Conservation (phyloP, 1,284 basidiomycete species). For the Kalmanozyma brasiliensis region DNA sequence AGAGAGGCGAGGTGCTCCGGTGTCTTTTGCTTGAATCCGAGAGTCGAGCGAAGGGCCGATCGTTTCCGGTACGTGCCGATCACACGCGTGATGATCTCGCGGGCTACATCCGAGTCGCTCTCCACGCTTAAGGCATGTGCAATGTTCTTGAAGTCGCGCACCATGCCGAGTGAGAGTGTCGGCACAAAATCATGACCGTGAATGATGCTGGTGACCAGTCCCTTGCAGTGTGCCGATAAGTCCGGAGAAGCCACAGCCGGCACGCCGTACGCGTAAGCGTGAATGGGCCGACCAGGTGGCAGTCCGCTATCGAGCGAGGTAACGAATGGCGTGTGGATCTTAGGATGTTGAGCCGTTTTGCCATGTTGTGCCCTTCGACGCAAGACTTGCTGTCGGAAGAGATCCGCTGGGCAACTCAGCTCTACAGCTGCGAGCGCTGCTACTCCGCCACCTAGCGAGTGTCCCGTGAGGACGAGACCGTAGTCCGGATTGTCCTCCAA, state of each 20-base stretch:
- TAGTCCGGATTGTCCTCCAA: slow-evolving; percentile 69
- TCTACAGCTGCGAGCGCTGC: slow-evolving; percentile 69
- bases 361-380: slow-evolving; percentile 13
- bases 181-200: slow-evolving; percentile 69
- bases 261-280: slow-evolving; percentile 69
- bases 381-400: slow-evolving; percentile 60
- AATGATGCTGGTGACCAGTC: slow-evolving; percentile 70
- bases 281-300: slow-evolving; percentile 71
- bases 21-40: slow-evolving; percentile 17
- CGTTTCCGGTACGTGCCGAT: slow-evolving; percentile 62
- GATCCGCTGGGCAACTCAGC: slow-evolving; percentile 62
- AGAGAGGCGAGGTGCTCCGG: slow-evolving; percentile 20
- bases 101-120: slow-evolving; percentile 65
- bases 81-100: slow-evolving; percentile 71
- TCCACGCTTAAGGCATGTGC: slow-evolving; percentile 60
- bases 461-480: slow-evolving; percentile 71
- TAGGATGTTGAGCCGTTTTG: slow-evolving; percentile 60
- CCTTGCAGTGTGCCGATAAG: slow-evolving; percentile 69
- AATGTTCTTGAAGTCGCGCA: slow-evolving; percentile 71
- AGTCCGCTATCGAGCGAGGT: slow-evolving; percentile 69
- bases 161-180: slow-evolving; percentile 69
- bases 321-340: slow-evolving; percentile 70
- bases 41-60: slow-evolving; percentile 28
- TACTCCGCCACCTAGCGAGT: slow-evolving; percentile 71
- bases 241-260: slow-evolving; percentile 68